Base-by-base conservation (phyloP, 2,329 filamentous ascomycete genomes). In the Colletotrichum lindemuthianum region DNA sequence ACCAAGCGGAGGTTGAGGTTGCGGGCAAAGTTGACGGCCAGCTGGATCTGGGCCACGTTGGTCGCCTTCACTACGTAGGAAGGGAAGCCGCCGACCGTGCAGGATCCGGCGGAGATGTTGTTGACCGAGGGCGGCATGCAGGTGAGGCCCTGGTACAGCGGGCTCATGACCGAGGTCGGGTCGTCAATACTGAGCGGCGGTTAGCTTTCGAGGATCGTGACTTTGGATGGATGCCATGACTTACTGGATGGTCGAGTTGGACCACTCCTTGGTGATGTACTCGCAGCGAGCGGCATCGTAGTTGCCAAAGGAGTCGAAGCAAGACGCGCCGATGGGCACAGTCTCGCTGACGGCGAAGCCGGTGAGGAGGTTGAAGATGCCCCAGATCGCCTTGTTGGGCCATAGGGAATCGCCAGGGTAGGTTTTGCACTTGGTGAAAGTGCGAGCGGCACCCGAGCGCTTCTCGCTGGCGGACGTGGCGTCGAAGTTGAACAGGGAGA, bases 1-100 rank as follows among this genome's bases (percentile, higher is more conserved):
- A 85, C 78, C 16, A 86, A 71, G 3, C 83, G 82, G 53, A 85
- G 73, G 68, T 83, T 83, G 7, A 74, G 69, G 36, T 75, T 76
- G 8, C 77, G 75, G n/a, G 82, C 81, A 66, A 84, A 81, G 64
- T 82, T 81, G 41, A 84, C 72, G 1, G 79, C 76, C 3, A 79
- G 72, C 71, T 83, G 81, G 43, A 84, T 75, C 48, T 84, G 78
- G 4, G 75, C 75, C 0, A 81, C 79, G 24, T 72, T 79, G 13
- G 72, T 76, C 2, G 73, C 77, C 10, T 78, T 76, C 24, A 84
- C 73, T 0, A 77, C 75, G 48, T 82, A 83, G 4, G 72, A 69
- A 0, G 81, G 79, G 65, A 77, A 79, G 4, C 76, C 80, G 6
- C 81, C 81, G 0, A 79, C 57, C 0, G 73, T 77, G 65, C 80